Evolutionary conservation across 129 eudicot genomes (phyloP), one percentile per base, ranked within the genome.

Genomic region (Silybum marianum): DNA sequence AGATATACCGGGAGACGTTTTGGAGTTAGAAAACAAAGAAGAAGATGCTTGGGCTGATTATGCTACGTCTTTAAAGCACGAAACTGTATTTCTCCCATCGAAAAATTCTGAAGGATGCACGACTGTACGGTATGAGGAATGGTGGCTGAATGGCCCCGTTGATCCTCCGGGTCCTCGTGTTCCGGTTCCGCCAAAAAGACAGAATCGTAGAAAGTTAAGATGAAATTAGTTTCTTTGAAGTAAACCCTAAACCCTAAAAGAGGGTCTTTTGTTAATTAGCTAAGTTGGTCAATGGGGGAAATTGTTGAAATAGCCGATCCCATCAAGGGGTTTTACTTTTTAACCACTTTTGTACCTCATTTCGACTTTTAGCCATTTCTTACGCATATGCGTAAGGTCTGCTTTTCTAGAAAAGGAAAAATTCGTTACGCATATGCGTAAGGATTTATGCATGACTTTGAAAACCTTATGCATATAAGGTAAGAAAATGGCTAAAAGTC

Each of bases 81-180:
- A 28, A 22, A 71, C 9, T 23, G 25, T 88, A 14, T 84, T 78
- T 22, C 13, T 87, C 22, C 92, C 95, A 8, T 36, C 86, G 11
- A 80, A 77, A 71, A 42, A 26, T 16, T 67, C 23, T 62, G 80
- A 78, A 72, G 69, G 93, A 11, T 75, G 78, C 74, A 84, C 77
- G 26, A 78, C 90, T 24, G 32, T 30, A 6, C 42, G 83, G 39
- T 89, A 91, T 72, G 66, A 62, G 80, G 42, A 70, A 9, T 91
- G 91, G 96, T 91, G 91, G 94, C 66, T 62, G 39, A 51, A 48
- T 6, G 68, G 8, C 12, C 76, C 83, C 79, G 5, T 51, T 71
- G 28, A 69, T 16, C 69, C 48, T 71, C 18, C 69, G 18, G 76
- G 69, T 22, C 36, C 24, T 10, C 54, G 82, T 63, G 71, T 51